phyloP scores from a whole-genome alignment of 768 basidiomycete species.

The Exsudoporus frostii region DNA sequence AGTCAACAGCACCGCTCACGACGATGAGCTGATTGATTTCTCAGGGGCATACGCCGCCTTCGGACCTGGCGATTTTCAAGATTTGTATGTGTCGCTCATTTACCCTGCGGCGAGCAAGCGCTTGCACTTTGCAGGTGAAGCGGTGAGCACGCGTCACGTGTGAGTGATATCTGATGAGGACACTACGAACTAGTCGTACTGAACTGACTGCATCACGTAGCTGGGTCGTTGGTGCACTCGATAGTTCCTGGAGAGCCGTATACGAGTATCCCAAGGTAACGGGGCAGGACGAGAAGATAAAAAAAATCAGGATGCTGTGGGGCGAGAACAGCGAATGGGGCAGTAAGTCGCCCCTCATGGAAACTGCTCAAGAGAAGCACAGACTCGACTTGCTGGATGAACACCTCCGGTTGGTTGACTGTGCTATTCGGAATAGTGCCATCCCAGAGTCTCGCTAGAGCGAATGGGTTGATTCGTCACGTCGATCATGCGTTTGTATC shows the following conservation, averaged over 20 bases:
- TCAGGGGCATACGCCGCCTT: slow-evolving; percentile 39
- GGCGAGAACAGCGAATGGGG: slow-evolving; percentile 30
- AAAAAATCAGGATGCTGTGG: slow-evolving; percentile 25
- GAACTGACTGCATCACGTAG: slow-evolving; percentile 10
- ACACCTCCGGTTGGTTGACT: slow-evolving; percentile 1
- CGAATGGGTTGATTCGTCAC: not conserved
- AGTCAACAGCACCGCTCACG: not conserved
- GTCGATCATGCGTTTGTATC: not conserved
- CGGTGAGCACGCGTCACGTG: slow-evolving; percentile 36
- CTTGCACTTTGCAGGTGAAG: slow-evolving; percentile 13
- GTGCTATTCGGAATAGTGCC: not conserved
- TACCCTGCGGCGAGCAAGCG: slow-evolving; percentile 23
- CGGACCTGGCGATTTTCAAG: slow-evolving; percentile 36
- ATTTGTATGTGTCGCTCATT: slow-evolving; percentile 30
- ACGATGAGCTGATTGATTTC: not conserved
- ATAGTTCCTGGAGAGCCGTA: slow-evolving; percentile 36
- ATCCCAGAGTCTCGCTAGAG: not conserved
- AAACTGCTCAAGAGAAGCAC: not conserved
- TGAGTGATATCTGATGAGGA: slow-evolving; percentile 14
- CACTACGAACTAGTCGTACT: not conserved
- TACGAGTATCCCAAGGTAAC: slow-evolving; percentile 20
- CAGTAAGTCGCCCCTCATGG: not conserved
- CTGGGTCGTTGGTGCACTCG: slow-evolving; percentile 39
- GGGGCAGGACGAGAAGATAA: slow-evolving; percentile 4
- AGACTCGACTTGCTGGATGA: not conserved